A percentile compares a stretch with the other conserved stretches of the same genome.
Conservation (phyloP, 768 basidiomycete species). For the Terana coerulea region DNA sequence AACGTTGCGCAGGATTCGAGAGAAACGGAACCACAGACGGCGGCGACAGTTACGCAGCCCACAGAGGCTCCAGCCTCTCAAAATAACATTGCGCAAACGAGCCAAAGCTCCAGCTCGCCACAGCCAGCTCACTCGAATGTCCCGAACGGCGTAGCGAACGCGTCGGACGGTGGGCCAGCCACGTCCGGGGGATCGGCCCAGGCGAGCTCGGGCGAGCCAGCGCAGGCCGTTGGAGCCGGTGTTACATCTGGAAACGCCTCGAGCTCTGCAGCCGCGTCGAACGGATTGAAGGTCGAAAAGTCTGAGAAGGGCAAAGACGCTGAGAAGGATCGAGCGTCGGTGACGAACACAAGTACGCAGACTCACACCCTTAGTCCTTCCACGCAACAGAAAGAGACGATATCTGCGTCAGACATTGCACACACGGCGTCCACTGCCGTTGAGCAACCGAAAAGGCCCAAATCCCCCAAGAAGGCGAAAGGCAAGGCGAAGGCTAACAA, state of each 20-base stretch:
- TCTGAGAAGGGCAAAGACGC: slow-evolving; percentile 36
- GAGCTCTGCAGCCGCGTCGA: slow-evolving; percentile 27
- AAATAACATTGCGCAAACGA: slow-evolving; percentile 11
- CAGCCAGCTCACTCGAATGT: slow-evolving; percentile 2
- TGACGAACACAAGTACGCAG: slow-evolving; percentile 41
- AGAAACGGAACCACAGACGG: slow-evolving; percentile 23
- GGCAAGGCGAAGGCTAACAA: slow-evolving; percentile 23
- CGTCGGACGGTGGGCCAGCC: slow-evolving; percentile 15
- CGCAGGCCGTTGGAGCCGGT: slow-evolving; percentile 3
- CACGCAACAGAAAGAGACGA: slow-evolving; percentile 27
- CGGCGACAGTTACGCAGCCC: slow-evolving; percentile 22
- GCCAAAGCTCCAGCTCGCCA: slow-evolving; percentile 1
- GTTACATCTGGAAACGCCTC: slow-evolving; percentile 7
- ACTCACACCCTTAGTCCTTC: slow-evolving; percentile 33
- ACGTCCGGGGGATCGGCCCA: slow-evolving; percentile 24
- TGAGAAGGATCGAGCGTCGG: slow-evolving; percentile 45
- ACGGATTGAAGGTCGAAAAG: slow-evolving; percentile 29
- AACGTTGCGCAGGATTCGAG: slow-evolving; percentile 18
- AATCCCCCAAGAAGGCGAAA: slow-evolving; percentile 12
- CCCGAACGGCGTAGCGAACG: slow-evolving; percentile 14
- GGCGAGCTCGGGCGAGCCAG: slow-evolving; percentile 10
- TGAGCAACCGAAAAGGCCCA: slow-evolving; percentile 19
- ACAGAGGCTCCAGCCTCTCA: slow-evolving; percentile 17
- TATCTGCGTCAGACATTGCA: slow-evolving; percentile 30
- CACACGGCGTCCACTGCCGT: slow-evolving; percentile 28